Percentiles rank a stretch among this genome's conserved stretches.
phyloP scores from a whole-genome alignment of 306 rosid genomes.

The Carpinus viminea region DNA sequence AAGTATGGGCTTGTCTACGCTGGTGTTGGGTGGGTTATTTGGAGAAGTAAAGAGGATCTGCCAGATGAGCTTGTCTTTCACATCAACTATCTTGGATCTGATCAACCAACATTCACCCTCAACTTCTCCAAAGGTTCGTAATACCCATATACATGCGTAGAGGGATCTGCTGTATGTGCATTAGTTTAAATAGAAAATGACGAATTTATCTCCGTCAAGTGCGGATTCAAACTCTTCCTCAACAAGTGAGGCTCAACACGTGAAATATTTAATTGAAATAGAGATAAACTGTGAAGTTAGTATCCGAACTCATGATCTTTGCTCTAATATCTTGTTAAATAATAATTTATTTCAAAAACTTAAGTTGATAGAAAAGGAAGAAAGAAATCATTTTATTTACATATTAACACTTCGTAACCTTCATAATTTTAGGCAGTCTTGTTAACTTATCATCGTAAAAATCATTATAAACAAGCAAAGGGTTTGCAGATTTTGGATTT shows the following conservation, averaged over 20 bases:
- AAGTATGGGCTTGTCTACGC: constrained; percentile 63
- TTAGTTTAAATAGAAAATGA: neutral
- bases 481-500: neutral
- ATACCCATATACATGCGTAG: neutral
- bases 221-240: too few relatives aligned
- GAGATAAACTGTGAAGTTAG: too few relatives aligned
- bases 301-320: too few relatives aligned
- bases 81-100: constrained; percentile 60
- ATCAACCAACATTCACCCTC: constrained; percentile 63
- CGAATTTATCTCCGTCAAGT: too few relatives aligned
- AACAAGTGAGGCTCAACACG: too few relatives aligned
- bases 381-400: neutral
- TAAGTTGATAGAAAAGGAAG: too few relatives aligned
- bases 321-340: too few relatives aligned
- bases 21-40: constrained; percentile 60
- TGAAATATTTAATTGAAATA: too few relatives aligned
- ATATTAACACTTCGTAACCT: neutral
- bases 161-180: neutral
- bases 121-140: constrained; percentile 57
- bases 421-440: neutral
- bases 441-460: neutral
- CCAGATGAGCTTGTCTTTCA: constrained; percentile 57
- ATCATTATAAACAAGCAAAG: too few relatives aligned
- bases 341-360: too few relatives aligned
- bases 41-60: constrained; percentile 55